Conservation (phyloP, 208 protist genomes). For the Leptomonas seymouri region DNA sequence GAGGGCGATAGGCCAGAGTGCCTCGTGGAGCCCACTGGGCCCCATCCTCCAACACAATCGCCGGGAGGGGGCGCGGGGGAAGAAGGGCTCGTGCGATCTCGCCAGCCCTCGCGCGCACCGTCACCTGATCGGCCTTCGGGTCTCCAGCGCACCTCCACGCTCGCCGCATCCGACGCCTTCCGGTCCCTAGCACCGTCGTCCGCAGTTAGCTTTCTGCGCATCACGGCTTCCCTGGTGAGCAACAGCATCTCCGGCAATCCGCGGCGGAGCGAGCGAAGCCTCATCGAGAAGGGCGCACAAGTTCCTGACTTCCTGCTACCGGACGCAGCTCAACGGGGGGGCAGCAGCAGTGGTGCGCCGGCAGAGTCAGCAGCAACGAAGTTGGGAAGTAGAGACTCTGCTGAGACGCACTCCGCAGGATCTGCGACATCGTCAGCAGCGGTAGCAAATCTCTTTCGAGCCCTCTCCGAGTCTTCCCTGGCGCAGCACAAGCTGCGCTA, state of each 20-base stretch:
- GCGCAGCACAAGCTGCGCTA: constrained; percentile 76
- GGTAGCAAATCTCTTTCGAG: constrained; percentile 62
- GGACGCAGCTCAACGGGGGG: not conserved
- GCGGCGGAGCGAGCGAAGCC: constrained; percentile 38
- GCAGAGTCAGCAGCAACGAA: not conserved
- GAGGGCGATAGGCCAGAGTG: not conserved
- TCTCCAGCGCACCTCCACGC: not conserved
- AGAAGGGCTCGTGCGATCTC: constrained; percentile 18
- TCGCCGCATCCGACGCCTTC: no score
- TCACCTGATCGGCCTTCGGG: constrained; percentile 11
- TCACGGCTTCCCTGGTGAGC: constrained; percentile 54
- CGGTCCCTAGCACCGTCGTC: constrained; percentile 7
- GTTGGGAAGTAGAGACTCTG: no score
- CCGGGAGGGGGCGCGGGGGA: not conserved
- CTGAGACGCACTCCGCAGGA: no score
- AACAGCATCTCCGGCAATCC: constrained; percentile 78
- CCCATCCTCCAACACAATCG: not conserved
- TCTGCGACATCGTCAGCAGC: not conserved
- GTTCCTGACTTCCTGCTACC: constrained; percentile 35
- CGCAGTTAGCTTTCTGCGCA: constrained; percentile 55
- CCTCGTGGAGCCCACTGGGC: not conserved
- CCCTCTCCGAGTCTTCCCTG: constrained; percentile 54
- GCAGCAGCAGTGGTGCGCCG: constrained; percentile 2
- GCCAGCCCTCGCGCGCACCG: constrained; percentile 7
- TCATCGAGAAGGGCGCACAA: constrained; percentile 47